These are phyloP conservation scores for Pythium catenulatum DNA, from an alignment of 352 stramenopile genomes.

Conservation along the genomic window DNA sequence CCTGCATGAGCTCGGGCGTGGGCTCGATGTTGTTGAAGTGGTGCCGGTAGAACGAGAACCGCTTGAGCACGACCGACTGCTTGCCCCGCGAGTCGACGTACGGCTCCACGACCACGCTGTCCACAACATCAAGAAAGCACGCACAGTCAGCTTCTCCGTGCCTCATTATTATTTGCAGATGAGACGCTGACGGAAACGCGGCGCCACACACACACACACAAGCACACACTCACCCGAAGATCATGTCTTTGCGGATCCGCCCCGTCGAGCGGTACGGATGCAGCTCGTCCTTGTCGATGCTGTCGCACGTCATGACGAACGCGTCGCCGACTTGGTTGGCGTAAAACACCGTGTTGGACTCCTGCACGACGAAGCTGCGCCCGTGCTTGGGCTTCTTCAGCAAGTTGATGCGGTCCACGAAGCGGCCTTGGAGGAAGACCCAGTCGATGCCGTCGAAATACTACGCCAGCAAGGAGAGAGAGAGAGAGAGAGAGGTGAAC, in stretches of 20 bases:
- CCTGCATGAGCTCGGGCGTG: constrained; percentile 74
- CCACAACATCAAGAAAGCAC: no score
- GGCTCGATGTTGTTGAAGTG: constrained; percentile 71
- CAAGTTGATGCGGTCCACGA: no score
- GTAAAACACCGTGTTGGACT: constrained; percentile 87
- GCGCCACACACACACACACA: no score
- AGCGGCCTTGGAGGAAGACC: no score
- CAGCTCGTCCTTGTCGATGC: constrained; percentile 88
- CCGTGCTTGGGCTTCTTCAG: no score
- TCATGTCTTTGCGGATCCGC: constrained; percentile 90
- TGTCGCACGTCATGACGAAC: constrained; percentile 82
- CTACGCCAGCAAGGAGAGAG: no score
- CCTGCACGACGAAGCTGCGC: no score
- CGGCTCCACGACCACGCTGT: constrained; percentile 59
- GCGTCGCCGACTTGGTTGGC: constrained; percentile 80
- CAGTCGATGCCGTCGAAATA: no score
- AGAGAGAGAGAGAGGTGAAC: no score
- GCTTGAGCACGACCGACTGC: constrained; percentile 75
- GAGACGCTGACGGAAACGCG: no score
- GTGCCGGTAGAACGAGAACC: constrained; percentile 83
- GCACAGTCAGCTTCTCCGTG: background rate
- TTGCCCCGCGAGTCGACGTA: constrained; percentile 66
- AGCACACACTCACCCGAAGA: no score
- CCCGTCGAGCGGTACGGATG: constrained; percentile 84
- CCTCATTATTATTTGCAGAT: background rate